These are phyloP conservation scores for Yamadazyma atmosphaerica DNA, from an alignment of 1,139 yeast genomes.

Conservation along the genomic window DNA sequence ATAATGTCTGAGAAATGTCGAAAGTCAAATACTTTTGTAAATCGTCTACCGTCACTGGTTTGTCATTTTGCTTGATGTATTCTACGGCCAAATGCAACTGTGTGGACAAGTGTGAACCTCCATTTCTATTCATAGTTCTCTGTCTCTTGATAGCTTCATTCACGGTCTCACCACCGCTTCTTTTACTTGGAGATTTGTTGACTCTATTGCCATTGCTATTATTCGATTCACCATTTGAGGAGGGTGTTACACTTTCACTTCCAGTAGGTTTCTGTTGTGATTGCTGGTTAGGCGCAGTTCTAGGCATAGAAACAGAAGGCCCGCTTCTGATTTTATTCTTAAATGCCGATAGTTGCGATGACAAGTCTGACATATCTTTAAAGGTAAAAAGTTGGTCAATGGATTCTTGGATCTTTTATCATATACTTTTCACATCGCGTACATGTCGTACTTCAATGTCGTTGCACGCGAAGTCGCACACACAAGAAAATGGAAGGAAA, in stretches of 20 bases:
- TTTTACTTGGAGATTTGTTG: slow-evolving; percentile 12
- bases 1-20: slow-evolving; percentile 49
- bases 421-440: too few relatives aligned
- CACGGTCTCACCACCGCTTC: slow-evolving; percentile 26
- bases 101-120: slow-evolving; percentile 69
- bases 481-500: too few relatives aligned
- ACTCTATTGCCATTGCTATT: not conserved
- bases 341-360: slow-evolving; percentile 50
- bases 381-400: too few relatives aligned
- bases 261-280: too few relatives aligned
- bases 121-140: slow-evolving; percentile 24
- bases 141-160: slow-evolving; percentile 41
- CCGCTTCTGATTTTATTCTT: slow-evolving; percentile 50
- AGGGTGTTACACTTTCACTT: too few relatives aligned
- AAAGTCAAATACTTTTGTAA: slow-evolving; percentile 58
- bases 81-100: slow-evolving; percentile 87
- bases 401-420: too few relatives aligned
- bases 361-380: slow-evolving; percentile 46
- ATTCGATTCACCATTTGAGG: slow-evolving; percentile 2
- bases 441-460: too few relatives aligned
- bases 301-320: slow-evolving; percentile 32
- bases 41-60: slow-evolving; percentile 64
- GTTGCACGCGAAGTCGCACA: too few relatives aligned
- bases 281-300: slow-evolving; percentile 2
- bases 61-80: slow-evolving; percentile 67